phyloP scores from a whole-genome alignment of 78 protist species.

The Guillardia theta region DNA sequence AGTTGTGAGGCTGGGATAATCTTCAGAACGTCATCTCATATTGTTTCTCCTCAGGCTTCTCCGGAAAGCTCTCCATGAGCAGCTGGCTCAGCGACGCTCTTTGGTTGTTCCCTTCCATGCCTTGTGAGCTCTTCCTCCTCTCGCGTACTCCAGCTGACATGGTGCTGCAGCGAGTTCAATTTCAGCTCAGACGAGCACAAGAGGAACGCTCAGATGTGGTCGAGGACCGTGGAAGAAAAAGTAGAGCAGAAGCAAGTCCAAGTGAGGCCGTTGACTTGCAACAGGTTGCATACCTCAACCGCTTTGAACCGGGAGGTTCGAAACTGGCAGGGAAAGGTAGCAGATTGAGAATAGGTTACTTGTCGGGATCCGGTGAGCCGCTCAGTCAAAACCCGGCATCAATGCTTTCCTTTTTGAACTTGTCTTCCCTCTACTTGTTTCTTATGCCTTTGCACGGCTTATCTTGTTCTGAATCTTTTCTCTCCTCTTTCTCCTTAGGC shows the following conservation, averaged over 20 bases:
- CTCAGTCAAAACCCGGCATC: too few species aligned
- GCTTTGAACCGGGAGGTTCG: too few species aligned
- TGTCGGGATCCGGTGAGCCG: not conserved
- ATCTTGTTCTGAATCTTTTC: too few species aligned
- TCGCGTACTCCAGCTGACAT: too few species aligned
- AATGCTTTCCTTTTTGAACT: too few species aligned
- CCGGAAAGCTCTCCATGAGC: not conserved
- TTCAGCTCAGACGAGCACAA: not conserved
- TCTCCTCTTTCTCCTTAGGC: not conserved
- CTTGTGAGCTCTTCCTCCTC: too few species aligned
- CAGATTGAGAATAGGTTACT: not conserved
- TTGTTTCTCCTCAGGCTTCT: too few species aligned
- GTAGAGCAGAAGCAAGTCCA: too few species aligned
- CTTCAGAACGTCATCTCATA: too few species aligned
- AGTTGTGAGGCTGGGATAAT: too few species aligned
- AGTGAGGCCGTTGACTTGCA: too few species aligned
- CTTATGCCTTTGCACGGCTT: not conserved
- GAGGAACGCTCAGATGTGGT: not conserved
- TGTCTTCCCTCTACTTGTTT: not conserved
- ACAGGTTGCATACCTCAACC: too few species aligned
- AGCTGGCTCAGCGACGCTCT: not conserved
- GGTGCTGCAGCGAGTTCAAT: not conserved
- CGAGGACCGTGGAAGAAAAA: not conserved
- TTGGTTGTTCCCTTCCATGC: slow-evolving; percentile 14
- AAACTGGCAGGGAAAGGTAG: not conserved